These are phyloP conservation scores for Nyctanthes arbortristis DNA, from an alignment of 257 asterid genomes.

Conservation along the genomic window DNA sequence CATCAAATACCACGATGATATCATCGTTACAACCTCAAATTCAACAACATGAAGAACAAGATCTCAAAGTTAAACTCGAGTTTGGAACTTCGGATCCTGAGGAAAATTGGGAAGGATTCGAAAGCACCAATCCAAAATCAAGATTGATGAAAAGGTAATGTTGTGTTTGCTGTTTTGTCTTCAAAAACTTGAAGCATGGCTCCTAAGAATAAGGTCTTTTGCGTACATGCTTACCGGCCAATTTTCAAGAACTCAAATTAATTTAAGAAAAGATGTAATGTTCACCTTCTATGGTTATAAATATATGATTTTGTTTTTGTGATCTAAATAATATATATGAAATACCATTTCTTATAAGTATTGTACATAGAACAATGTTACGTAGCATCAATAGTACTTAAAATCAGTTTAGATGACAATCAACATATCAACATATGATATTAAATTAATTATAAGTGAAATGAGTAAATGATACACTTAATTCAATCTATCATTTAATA, in stretches of 20 bases:
- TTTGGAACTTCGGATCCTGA: slow-evolving; percentile 29
- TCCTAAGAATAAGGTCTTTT: background rate
- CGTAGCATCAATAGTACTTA: too few relatives aligned
- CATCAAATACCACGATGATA: slow-evolving; percentile 23
- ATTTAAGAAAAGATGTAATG: background rate
- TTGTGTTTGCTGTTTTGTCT: slow-evolving; percentile 1
- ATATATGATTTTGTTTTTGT: background rate
- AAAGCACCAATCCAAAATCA: slow-evolving; percentile 18
- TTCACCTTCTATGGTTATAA: background rate
- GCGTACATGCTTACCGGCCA: too few relatives aligned
- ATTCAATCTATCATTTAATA: too few relatives aligned
- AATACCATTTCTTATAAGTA: too few relatives aligned
- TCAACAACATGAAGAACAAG: slow-evolving; percentile 28
- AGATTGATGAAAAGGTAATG: slow-evolving; percentile 38
- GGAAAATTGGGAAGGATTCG: slow-evolving; percentile 39
- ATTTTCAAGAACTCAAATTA: background rate
- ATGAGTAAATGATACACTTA: too few relatives aligned
- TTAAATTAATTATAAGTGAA: too few relatives aligned
- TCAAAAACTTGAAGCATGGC: background rate
- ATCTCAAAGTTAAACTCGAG: slow-evolving; percentile 28
- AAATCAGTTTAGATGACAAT: too few relatives aligned
- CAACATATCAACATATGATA: too few relatives aligned
- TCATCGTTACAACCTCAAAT: slow-evolving; percentile 16
- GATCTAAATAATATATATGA: background rate
- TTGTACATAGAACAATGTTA: too few relatives aligned